Percentiles rank a stretch among this genome's conserved stretches.
Conservation (phyloP, 352 stramenopile species). For the Phytopythium ostracodes region DNA sequence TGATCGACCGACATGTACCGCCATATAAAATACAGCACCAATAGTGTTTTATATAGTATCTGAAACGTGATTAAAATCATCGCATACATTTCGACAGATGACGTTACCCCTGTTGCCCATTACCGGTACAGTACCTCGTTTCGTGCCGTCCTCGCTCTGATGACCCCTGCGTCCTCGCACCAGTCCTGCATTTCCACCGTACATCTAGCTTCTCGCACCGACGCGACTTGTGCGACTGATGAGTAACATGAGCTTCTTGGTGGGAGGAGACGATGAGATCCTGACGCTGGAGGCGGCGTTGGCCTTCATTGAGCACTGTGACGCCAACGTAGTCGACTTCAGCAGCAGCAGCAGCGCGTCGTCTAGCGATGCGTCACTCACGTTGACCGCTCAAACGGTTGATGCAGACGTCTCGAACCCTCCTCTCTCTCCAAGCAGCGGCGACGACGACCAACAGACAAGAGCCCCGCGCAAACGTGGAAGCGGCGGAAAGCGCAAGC, state of each 20-base stretch:
- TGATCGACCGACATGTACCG: not conserved
- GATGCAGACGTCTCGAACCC: not conserved
- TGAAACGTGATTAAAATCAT: too few relatives aligned
- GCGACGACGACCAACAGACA: constrained; percentile 1
- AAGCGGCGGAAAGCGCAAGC: constrained; percentile 6
- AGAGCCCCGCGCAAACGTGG: too few relatives aligned
- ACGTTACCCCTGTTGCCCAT: too few relatives aligned
- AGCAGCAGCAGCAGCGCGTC: not conserved
- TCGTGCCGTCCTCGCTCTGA: too few relatives aligned
- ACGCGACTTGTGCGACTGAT: not conserved
- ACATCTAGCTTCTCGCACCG: too few relatives aligned
- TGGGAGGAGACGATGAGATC: constrained; percentile 11
- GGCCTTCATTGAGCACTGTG: constrained; percentile 19
- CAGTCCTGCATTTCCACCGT: not conserved
- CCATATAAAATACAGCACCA: too few relatives aligned
- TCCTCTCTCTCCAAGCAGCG: not conserved
- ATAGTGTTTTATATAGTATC: too few relatives aligned
- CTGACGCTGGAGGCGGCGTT: constrained; percentile 18
- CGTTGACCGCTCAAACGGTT: not conserved
- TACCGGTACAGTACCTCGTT: too few relatives aligned
- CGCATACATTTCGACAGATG: too few relatives aligned
- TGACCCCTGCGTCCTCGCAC: too few relatives aligned
- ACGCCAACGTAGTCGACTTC: not conserved
- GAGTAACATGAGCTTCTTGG: constrained; percentile 12
- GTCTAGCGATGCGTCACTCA: not conserved